Conservation (phyloP, 371 early-diverging fungal species). For the Syncephalis fuscata region DNA sequence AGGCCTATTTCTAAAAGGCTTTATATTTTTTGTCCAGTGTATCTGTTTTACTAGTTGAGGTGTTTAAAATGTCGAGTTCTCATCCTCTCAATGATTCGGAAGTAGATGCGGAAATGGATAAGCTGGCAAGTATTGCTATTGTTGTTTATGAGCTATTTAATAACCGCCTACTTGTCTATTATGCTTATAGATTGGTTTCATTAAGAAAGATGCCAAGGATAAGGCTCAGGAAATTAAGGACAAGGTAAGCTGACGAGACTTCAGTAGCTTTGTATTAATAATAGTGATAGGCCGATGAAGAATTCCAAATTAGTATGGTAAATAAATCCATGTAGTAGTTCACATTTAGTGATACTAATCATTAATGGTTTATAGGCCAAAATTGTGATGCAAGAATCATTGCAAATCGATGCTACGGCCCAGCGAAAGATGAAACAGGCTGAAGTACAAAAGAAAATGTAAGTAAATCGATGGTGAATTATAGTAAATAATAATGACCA, state of each 20-base stretch:
- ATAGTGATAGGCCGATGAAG: constrained; percentile 75
- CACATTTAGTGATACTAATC: neutral
- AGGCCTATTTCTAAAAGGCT: too few species aligned
- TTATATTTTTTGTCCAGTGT: too few species aligned
- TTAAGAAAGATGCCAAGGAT: constrained; percentile 94
- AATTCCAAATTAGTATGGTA: constrained; percentile 97
- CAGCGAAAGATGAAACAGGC: constrained; percentile 85
- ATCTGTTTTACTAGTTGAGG: too few species aligned
- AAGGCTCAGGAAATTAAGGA: constrained; percentile 96
- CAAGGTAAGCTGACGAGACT: constrained; percentile 53
- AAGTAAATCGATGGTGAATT: constrained; percentile 6
- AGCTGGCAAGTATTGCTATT: constrained; percentile 40
- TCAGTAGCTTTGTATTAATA: too few species aligned
- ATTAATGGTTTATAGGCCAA: constrained; percentile 41
- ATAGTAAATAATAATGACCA: neutral
- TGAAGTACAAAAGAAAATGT: constrained; percentile 79
- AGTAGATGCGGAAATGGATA: constrained; percentile 74
- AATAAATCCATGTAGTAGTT: too few species aligned
- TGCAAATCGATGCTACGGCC: constrained; percentile 75
- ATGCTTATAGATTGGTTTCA: constrained; percentile 66
- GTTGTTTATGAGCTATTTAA: neutral
- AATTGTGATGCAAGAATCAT: constrained; percentile 78
- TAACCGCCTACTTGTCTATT: neutral
- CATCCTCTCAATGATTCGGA: constrained; percentile 83
- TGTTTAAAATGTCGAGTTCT: constrained; percentile 14